Base-by-base conservation (phyloP, 352 stramenopile species). In the Phytophthora meadii region DNA sequence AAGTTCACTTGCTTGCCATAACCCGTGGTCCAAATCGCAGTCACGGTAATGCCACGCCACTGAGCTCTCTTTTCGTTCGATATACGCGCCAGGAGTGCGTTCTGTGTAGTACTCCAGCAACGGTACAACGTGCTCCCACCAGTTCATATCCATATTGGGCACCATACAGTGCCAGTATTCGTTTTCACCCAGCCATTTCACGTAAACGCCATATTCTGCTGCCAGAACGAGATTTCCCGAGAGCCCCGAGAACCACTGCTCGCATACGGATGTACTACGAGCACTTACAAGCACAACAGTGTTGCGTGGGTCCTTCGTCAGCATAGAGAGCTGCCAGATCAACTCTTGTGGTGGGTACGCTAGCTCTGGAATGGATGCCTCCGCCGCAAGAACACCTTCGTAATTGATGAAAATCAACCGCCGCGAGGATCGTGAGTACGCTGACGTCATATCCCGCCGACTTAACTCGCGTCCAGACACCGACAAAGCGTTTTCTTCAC, bases 1-100 rank as follows among this genome's bases (percentile, higher is more conserved):
- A 54, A 97, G 74, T 56, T 97, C 91, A 57, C 91, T 97, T 3
- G 91, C 91, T 81, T 97, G 89, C 91, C 89, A 97, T 42, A 91
- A 63, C 0, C 89, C 89, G 52, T 95, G 89, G 52, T 97, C 87
- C 27, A 91, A 67, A 69, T 97, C 90, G 46, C 87, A 94, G 45
- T 97, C 89, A 10, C 83, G 81, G 65, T 97, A 97, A 66, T 97
- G 89, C 91, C 91, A 97, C 17, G 90, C 86, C 17, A 97, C 74
- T 7, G 88, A 96, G 55, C 82, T 92, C 40, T 93, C 85, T 28
- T 96, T 96, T 8, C 77, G 76, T 61, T 96, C 88, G 24, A 96
- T 94, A 50, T 91, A 94, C 7, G 82, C 81, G 12, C 88, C 88
- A 36, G 88, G 88, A 6, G 88, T 96, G 7, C 86, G 84, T 58